phyloP scores from a whole-genome alignment of 1,139 yeast species.

The Trichomonascaceae sp. region DNA sequence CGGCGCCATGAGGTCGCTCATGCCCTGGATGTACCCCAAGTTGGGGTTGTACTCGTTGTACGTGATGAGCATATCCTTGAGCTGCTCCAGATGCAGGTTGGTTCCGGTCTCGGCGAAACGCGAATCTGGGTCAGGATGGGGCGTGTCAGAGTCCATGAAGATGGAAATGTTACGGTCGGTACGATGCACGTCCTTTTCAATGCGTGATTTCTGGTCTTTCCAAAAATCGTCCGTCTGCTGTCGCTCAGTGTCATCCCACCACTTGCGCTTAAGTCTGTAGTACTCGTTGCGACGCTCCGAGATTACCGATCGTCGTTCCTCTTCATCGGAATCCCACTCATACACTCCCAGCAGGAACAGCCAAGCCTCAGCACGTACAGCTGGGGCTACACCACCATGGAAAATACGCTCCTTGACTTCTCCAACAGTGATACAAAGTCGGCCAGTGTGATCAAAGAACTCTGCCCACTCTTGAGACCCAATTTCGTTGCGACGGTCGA shows the following conservation, averaged over 20 bases:
- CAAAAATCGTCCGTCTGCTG: conserved; percentile 58
- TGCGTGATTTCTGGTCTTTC: conserved; percentile 78
- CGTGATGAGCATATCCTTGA: conserved; percentile 72
- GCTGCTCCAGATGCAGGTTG: conserved; percentile 51
- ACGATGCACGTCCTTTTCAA: conserved; percentile 87
- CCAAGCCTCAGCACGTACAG: conserved; percentile 70
- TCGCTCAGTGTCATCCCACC: conserved; percentile 51
- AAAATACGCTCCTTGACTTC: conserved; percentile 76
- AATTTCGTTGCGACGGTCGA: conserved; percentile 56
- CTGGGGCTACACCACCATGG: conserved; percentile 70
- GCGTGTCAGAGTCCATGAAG: conserved; percentile 41
- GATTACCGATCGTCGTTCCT: conserved; percentile 50
- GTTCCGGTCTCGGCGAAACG: conserved; percentile 41
- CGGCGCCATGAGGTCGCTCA: conserved; percentile 89
- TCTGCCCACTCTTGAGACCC: conserved; percentile 69
- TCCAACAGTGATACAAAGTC: conserved; percentile 52
- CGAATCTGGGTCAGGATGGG: conserved; percentile 38
- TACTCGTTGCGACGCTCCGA: conserved; percentile 53
- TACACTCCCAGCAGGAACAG: conserved; percentile 66
- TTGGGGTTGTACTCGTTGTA: conserved; percentile 74
- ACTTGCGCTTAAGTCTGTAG: conserved; percentile 47
- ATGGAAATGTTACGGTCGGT: conserved; percentile 71
- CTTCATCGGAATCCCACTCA: conserved; percentile 74
- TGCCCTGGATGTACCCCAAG: conserved; percentile 94
- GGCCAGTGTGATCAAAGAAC: conserved; percentile 68